Percentiles rank a stretch among this genome's conserved stretches.
phyloP scores from a whole-genome alignment of 192 early-diverging fungal species.

The Haplosporangium gracile region DNA sequence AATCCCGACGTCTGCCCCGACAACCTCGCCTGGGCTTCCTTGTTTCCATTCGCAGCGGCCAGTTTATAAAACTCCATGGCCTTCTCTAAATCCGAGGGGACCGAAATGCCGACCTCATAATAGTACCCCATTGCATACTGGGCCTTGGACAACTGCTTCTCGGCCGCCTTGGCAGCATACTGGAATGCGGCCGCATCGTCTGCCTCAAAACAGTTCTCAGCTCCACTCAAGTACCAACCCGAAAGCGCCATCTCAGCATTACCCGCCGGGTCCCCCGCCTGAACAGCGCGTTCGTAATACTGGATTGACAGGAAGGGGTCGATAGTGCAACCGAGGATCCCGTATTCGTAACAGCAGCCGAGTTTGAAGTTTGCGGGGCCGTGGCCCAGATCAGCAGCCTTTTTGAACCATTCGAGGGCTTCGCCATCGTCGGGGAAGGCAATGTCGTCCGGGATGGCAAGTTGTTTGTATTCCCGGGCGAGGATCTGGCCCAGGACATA shows the following conservation, averaged over 20 bases:
- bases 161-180: constrained; percentile 89
- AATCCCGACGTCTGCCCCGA: constrained; percentile 15
- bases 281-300: constrained; percentile 85
- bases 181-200: constrained; percentile 83
- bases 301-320: constrained; percentile 77
- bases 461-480: constrained; percentile 72
- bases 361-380: constrained; percentile 83
- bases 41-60: constrained; percentile 37
- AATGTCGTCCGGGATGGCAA: constrained; percentile 66
- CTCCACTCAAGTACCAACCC: constrained; percentile 90
- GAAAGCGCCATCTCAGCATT: constrained; percentile 90
- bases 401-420: constrained; percentile 78
- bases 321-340: constrained; percentile 71
- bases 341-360: constrained; percentile 85
- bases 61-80: constrained; percentile 58
- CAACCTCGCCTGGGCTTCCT: constrained; percentile 41
- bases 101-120: constrained; percentile 84
- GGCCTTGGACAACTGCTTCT: constrained; percentile 81
- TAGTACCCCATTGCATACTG: constrained; percentile 95
- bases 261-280: constrained; percentile 65
- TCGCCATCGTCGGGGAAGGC: constrained; percentile 81
- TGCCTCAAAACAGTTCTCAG: constrained; percentile 70
- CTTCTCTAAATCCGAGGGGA: constrained; percentile 61
- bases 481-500: constrained; percentile 85
- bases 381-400: constrained; percentile 81